Percentiles rank a stretch among this genome's conserved stretches.
These are phyloP conservation scores for Cocos nucifera DNA, from an alignment of 176 grass and related monocot genomes.

Conservation along the genomic window DNA sequence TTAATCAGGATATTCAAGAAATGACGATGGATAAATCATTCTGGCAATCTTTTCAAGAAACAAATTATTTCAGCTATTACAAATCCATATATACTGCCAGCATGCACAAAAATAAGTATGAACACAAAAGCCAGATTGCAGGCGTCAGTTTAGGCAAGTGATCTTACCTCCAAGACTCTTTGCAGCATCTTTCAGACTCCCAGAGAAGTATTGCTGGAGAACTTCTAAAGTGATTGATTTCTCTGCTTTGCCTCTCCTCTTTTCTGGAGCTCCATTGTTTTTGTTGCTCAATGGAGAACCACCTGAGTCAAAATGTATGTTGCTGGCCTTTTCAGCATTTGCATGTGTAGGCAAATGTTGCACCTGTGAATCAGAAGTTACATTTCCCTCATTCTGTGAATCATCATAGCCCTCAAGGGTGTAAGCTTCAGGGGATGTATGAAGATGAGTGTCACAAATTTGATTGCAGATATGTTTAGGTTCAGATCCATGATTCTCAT, in stretches of 20 bases:
- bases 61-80: background rate
- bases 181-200: constrained; percentile 27
- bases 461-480: background rate
- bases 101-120: background rate
- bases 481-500: constrained; percentile 3
- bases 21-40: background rate
- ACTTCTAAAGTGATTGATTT: constrained; percentile 23
- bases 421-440: background rate
- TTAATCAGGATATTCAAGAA: background rate
- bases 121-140: background rate
- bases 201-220: constrained; percentile 23
- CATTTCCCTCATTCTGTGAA: constrained; percentile 5
- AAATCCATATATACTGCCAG: background rate
- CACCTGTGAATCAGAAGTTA: constrained; percentile 2
- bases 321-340: background rate
- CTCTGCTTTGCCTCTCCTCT: constrained; percentile 23
- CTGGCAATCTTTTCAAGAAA: background rate
- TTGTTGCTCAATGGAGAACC: background rate
- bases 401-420: background rate
- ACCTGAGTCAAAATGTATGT: constrained; percentile 6
- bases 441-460: background rate
- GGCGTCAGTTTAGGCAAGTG: background rate
- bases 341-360: background rate
- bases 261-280: constrained; percentile 4
- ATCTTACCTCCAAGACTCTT: constrained; percentile 20